Evolutionary conservation across 2,329 filamentous ascomycete species (phyloP).

Genomic region (Trichoderma arundinaceum): DNA sequence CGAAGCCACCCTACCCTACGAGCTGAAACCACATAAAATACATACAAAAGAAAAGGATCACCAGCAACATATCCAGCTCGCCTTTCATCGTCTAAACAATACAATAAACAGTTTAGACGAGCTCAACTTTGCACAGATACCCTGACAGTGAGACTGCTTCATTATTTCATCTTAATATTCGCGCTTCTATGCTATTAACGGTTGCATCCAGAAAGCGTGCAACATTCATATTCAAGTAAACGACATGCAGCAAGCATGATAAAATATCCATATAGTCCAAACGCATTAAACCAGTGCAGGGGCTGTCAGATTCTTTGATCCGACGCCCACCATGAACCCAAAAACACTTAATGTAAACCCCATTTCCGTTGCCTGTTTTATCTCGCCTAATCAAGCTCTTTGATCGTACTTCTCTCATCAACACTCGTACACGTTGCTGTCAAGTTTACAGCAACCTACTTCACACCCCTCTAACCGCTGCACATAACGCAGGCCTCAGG

Average conservation of each 20-base stretch:
- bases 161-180: conserved; percentile 13
- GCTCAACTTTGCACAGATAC: not conserved
- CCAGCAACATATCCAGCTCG: no score
- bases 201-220: conserved; percentile 6
- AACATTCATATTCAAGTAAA: conserved; percentile 19
- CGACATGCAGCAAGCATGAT: conserved; percentile 15
- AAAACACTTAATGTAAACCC: conserved; percentile 7
- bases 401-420: conserved; percentile 42
- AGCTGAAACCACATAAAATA: no score
- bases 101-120: no score
- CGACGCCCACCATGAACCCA: conserved; percentile 1
- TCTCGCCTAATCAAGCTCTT: conserved; percentile 7
- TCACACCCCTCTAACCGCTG: conserved; percentile 69
- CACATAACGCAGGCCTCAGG: conserved; percentile 96
- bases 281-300: conserved; percentile 26
- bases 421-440: conserved; percentile 38
- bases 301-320: not conserved
- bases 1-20: no score
- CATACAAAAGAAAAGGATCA: no score
- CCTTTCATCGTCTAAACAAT: no score
- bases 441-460: not conserved
- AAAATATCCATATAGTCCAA: conserved; percentile 25
- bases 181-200: conserved; percentile 14
- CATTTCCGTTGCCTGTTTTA: conserved; percentile 24
- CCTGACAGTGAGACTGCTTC: not conserved